phyloP scores from a whole-genome alignment of 176 grass and related monocot genomes.

The Zea luxurians region DNA sequence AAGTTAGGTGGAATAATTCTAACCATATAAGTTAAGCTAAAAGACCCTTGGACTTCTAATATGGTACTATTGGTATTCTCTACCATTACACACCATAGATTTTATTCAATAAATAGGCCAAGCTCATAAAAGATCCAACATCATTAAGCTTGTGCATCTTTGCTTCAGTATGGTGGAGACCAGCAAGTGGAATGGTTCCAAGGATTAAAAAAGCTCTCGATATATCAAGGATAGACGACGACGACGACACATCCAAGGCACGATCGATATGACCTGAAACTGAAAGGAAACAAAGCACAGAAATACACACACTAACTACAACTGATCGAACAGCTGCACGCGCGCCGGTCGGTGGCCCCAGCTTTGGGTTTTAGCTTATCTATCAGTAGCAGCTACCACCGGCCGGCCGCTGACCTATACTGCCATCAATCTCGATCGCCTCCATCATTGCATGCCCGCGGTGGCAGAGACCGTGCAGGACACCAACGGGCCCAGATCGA shows the following conservation, averaged over 20 bases:
- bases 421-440: not conserved
- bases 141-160: too few species aligned
- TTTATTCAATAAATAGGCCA: too few species aligned
- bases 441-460: slow-evolving; percentile 2
- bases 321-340: slow-evolving; percentile 17
- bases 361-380: not conserved
- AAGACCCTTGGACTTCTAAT: too few species aligned
- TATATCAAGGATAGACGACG: not conserved
- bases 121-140: too few species aligned
- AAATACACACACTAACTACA: not conserved
- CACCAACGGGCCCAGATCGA: not conserved
- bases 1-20: too few species aligned
- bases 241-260: not conserved
- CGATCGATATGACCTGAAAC: not conserved
- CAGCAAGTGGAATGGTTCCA: too few species aligned
- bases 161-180: too few species aligned
- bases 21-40: too few species aligned
- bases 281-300: slow-evolving; percentile 32
- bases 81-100: too few species aligned
- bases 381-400: not conserved
- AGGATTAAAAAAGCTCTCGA: too few species aligned
- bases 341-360: not conserved
- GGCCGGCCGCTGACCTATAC: not conserved
- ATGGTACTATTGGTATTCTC: too few species aligned
- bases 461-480: slow-evolving; percentile 29